Percentiles rank a stretch among this genome's conserved stretches.
phyloP scores from a whole-genome alignment of 257 asterid species.

The Ilex asprella region DNA sequence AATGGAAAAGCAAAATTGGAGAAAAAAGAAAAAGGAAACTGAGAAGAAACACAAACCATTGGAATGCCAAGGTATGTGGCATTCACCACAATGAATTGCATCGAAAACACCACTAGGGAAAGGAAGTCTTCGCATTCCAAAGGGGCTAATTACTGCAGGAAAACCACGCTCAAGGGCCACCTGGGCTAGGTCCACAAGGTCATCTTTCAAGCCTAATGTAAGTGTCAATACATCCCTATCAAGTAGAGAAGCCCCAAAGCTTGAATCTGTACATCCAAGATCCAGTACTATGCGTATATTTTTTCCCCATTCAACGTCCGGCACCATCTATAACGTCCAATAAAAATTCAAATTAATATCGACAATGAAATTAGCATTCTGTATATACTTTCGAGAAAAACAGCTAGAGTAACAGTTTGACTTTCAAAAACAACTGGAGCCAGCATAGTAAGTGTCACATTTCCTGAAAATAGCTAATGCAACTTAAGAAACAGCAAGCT shows the following conservation, averaged over 20 bases:
- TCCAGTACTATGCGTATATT: conserved; percentile 80
- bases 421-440: too few relatives aligned
- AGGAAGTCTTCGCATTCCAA: conserved; percentile 67
- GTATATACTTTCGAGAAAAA: conserved; percentile 8
- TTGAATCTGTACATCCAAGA: conserved; percentile 84
- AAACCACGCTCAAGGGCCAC: conserved; percentile 92
- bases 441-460: too few relatives aligned
- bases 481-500: not conserved
- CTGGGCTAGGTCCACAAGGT: conserved; percentile 79
- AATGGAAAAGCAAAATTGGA: conserved; percentile 5
- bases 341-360: conserved; percentile 11
- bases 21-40: conserved; percentile 14
- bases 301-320: conserved; percentile 97
- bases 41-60: conserved; percentile 43
- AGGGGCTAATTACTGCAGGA: conserved; percentile 75
- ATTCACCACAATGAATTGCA: conserved; percentile 79
- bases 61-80: conserved; percentile 76
- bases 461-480: not conserved
- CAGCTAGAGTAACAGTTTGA: too few relatives aligned
- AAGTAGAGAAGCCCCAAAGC: conserved; percentile 64
- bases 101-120: conserved; percentile 96
- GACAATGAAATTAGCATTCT: conserved; percentile 5
- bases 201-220: conserved; percentile 83
- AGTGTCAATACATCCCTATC: conserved; percentile 72
- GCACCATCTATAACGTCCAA: conserved; percentile 72